These are phyloP conservation scores for thale cress (Arabidopsis thaliana) DNA, from an alignment of 345 rosid species.

Conservation along the genomic window TAIR10.1 NC_003071.7:9864501-9865000, in stretches of 20 bases:
- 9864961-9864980: slow-evolving; percentile 96
- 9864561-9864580: slow-evolving; percentile 84
- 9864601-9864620: slow-evolving; percentile 80
- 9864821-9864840: slow-evolving; percentile 85
- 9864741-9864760: slow-evolving; percentile 76
- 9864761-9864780: slow-evolving; percentile 42
- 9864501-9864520: slow-evolving; percentile 80
- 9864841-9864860: slow-evolving; percentile 75
- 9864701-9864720: slow-evolving; percentile 79
- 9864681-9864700: slow-evolving; percentile 84
- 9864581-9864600: slow-evolving; percentile 88
- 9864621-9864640: slow-evolving; percentile 79
- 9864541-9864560: slow-evolving; percentile 67
- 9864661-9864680: slow-evolving; percentile 81
- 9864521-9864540: slow-evolving; percentile 52
- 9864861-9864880: slow-evolving; percentile 83
- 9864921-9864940: slow-evolving; percentile 77
- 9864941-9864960: slow-evolving; percentile 88
- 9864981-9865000: slow-evolving; percentile 88
- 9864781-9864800: slow-evolving; percentile 46
- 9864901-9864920: slow-evolving; percentile 90
- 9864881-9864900: slow-evolving; percentile 92
- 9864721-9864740: slow-evolving; percentile 82
- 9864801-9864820: slow-evolving; percentile 94
- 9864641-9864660: slow-evolving; percentile 73